Evolutionary conservation across 2,329 filamentous ascomycete species (phyloP).

Genomic region (Hypocrella siamensis): DNA sequence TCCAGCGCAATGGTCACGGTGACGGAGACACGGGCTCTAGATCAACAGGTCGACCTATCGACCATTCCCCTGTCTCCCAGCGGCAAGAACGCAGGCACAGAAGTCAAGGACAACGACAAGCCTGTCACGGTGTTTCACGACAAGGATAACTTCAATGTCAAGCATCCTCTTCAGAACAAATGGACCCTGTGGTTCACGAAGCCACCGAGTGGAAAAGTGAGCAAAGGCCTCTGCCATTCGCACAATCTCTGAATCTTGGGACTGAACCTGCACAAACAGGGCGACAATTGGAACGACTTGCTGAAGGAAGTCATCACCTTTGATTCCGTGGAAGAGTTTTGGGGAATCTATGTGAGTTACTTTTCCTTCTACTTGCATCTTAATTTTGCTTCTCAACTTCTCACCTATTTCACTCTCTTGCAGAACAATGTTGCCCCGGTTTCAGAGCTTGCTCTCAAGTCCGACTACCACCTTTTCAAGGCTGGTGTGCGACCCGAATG

Average conservation of each 20-base stretch:
- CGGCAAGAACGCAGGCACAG: constrained; percentile 34
- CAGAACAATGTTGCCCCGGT: constrained; percentile 98
- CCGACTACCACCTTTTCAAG: constrained; percentile 99
- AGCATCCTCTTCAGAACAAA: constrained; percentile 91
- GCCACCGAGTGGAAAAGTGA: constrained; percentile 85
- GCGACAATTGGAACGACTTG: constrained; percentile 96
- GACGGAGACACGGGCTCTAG: constrained; percentile 19
- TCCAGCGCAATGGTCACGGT: constrained; percentile 18
- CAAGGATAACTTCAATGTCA: constrained; percentile 98
- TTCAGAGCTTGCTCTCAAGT: constrained; percentile 90
- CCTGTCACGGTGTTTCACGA: constrained; percentile 93
- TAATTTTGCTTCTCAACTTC: neutral
- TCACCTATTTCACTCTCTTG: constrained; percentile 4
- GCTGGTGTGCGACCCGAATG: constrained; percentile 91
- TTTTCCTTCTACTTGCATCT: constrained; percentile 1
- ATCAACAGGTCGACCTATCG: constrained; percentile 48
- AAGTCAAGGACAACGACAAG: constrained; percentile 38
- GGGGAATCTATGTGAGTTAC: constrained; percentile 86
- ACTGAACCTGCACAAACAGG: constrained; percentile 32
- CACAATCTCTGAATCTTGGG: neutral
- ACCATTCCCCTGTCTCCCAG: constrained; percentile 53
- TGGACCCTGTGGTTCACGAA: constrained; percentile 99
- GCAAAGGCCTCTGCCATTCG: neutral
- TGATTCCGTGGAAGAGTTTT: constrained; percentile 97
- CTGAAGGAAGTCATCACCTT: constrained; percentile 98